Evolutionary conservation across 495 filamentous ascomycete genomes (phyloP), one percentile per base, ranked within the genome.

Genomic region (Aspergillus incahuasiensis): DNA sequence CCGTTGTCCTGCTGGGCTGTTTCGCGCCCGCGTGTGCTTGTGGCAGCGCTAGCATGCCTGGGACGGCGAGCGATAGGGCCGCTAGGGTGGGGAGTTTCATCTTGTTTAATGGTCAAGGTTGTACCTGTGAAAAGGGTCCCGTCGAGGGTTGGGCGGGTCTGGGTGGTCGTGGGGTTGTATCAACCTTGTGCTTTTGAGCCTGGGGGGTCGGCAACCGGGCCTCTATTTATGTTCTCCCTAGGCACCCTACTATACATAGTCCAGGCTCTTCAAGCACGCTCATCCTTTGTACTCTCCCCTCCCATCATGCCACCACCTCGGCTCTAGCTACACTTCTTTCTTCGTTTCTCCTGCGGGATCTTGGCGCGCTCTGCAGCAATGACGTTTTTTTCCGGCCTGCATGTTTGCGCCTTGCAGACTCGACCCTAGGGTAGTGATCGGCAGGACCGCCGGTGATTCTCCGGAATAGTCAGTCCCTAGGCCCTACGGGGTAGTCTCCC

Each of bases 361-460:
- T 35, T 35, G 32, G 32, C 32, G 9, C 32, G 5, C 32, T 35
- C 8, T 6, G 32, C n/a, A 48, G 18, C 4, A 39, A 49, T 49
- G 45, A 35, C 45, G 45, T 49, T 49, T 49, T n/a, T 39, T 11
- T 49, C 47, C 19, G 30, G 16, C 18, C 9, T 35, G 32, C 32
- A 35, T 28, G 32, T 9, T 35, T 20, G 19, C 28, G 39, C 3
- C 1, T 9, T 49, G 30, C 32, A 39, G 30, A 30, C 18, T 19
- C 11, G n/a, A n/a, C n/a, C n/a, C n/a, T n/a, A n/a, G n/a, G n/a
- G n/a, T 5, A 30, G 35, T 18, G 46, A 48, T 48, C 46, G 46
- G 46, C 46, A 48, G 46, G 19, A 49, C 47, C 47, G 20, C 47
- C 47, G 47, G 47, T 38, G 32, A 49, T 16, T 49, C 19, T 38